These are phyloP conservation scores for Aureococcus anophagefferens DNA, from an alignment of 108 stramenopile genomes.

Conservation along the genomic window DNA sequence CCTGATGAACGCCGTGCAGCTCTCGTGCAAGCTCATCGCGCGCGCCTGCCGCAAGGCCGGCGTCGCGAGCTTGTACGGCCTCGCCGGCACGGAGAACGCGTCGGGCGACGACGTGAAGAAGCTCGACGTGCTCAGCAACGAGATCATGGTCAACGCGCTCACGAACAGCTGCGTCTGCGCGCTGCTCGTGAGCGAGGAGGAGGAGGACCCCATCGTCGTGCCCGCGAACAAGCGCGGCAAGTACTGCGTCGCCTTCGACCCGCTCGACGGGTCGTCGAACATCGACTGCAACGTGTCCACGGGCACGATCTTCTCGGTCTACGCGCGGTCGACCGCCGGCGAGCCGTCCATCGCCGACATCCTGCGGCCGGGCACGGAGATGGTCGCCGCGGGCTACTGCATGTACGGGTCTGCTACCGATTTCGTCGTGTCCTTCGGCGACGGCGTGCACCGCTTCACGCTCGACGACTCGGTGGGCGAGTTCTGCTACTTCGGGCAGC, in stretches of 20 bases:
- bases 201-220: conserved; percentile 94
- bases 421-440: conserved; percentile 85
- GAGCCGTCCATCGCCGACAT: conserved; percentile 72
- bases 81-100: conserved; percentile 87
- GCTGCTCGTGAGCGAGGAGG: conserved; percentile 93
- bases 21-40: conserved; percentile 76
- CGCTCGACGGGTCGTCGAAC: conserved; percentile 94
- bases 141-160: conserved; percentile 96
- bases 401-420: conserved; percentile 74
- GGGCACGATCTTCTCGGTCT: conserved; percentile 94
- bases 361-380: conserved; percentile 79
- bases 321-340: conserved; percentile 59
- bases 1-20: conserved; percentile 68
- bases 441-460: conserved; percentile 89
- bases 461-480: conserved; percentile 89
- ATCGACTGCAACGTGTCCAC: conserved; percentile 99
- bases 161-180: conserved; percentile 77
- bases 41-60: conserved; percentile 74
- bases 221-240: no score
- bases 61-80: conserved; percentile 70
- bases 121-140: conserved; percentile 92
- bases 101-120: conserved; percentile 98
- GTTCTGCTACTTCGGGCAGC: conserved; percentile 85
- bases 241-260: conserved; percentile 97
- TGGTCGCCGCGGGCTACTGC: conserved; percentile 90